Conservation (phyloP, 140 eudicot genomes). For the Flaveria floridana region DNA sequence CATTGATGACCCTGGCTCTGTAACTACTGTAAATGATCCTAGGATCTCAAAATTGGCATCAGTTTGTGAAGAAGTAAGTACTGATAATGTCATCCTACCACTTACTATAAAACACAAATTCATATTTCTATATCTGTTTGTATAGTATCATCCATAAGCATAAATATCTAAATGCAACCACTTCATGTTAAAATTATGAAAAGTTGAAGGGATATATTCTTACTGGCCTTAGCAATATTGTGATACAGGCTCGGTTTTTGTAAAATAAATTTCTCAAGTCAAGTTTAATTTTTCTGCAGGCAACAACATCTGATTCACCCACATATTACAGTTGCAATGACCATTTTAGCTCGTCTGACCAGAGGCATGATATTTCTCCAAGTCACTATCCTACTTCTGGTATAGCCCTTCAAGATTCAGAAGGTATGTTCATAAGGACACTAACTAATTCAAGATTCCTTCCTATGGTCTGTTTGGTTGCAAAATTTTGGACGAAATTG, state of each 20-base stretch:
- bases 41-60: slow-evolving; percentile 39
- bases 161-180: neutral
- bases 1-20: slow-evolving; percentile 42
- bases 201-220: neutral
- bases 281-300: slow-evolving; percentile 42
- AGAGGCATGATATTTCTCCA: slow-evolving; percentile 27
- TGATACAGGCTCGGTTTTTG: neutral
- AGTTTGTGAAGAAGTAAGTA: slow-evolving; percentile 61
- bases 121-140: neutral
- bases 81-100: neutral
- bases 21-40: slow-evolving; percentile 43
- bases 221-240: neutral
- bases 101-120: neutral
- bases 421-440: slow-evolving; percentile 36
- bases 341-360: slow-evolving; percentile 45
- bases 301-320: slow-evolving; percentile 48
- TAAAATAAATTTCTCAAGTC: neutral
- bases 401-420: slow-evolving; percentile 32
- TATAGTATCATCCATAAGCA: neutral
- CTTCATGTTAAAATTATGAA: neutral
- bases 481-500: neutral
- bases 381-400: slow-evolving; percentile 32
- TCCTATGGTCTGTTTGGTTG: neutral
- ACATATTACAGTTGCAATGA: slow-evolving; percentile 64
- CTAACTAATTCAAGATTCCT: neutral